Conservation (phyloP, 306 rosid genomes). For the Quillaja saponaria region DNA sequence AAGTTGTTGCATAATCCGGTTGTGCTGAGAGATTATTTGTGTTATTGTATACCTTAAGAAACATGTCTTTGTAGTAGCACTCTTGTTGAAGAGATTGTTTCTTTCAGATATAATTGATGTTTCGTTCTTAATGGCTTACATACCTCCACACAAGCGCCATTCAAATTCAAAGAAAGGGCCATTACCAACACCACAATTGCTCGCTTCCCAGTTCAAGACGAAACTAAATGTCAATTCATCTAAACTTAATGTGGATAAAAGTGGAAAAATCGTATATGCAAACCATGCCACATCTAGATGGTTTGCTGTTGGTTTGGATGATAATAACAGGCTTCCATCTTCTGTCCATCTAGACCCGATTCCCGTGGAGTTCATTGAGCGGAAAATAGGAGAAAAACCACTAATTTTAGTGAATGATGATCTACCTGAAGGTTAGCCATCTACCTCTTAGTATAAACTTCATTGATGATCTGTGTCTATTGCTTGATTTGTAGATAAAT, state of each 20-base stretch:
- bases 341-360: slow-evolving; percentile 31
- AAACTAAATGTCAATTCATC: slow-evolving; percentile 3
- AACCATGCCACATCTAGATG: slow-evolving; percentile 24
- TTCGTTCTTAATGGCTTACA: slow-evolving; percentile 44
- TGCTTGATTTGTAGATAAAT: neutral
- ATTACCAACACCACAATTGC: slow-evolving; percentile 38
- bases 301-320: slow-evolving; percentile 38
- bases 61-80: no score
- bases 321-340: slow-evolving; percentile 24
- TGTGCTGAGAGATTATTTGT: no score
- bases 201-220: slow-evolving; percentile 32
- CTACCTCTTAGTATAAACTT: no score
- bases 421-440: slow-evolving; percentile 26
- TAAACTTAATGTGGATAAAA: neutral
- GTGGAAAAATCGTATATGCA: slow-evolving; percentile 19
- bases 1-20: no score
- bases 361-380: slow-evolving; percentile 17
- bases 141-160: slow-evolving; percentile 59
- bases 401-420: slow-evolving; percentile 25
- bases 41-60: no score
- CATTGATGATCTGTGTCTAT: neutral
- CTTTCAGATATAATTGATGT: neutral
- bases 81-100: neutral
- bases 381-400: slow-evolving; percentile 27
- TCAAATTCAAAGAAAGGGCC: slow-evolving; percentile 25